These are phyloP conservation scores for Trametes punicea DNA, from an alignment of 768 basidiomycete species.

Conservation along the genomic window DNA sequence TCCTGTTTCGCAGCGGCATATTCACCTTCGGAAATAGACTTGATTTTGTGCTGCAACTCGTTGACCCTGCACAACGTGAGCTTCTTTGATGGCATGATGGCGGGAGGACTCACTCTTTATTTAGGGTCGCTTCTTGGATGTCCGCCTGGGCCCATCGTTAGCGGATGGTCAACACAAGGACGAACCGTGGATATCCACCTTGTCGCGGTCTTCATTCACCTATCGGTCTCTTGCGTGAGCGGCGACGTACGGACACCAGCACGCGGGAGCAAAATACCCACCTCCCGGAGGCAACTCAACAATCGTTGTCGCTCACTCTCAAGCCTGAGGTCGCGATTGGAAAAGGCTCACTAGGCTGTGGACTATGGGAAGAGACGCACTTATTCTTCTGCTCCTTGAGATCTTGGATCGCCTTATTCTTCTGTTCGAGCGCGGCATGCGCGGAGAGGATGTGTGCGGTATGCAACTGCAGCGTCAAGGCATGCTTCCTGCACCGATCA, in stretches of 20 bases:
- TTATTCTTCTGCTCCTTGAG: constrained; percentile 82
- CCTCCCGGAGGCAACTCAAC: constrained; percentile 67
- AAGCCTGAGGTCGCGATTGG: constrained; percentile 41
- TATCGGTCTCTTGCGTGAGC: constrained; percentile 27
- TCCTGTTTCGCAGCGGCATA: constrained; percentile 72
- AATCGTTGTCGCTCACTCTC: constrained; percentile 74
- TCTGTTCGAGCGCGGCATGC: constrained; percentile 75
- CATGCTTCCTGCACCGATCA: constrained; percentile 61
- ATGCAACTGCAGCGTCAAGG: constrained; percentile 77
- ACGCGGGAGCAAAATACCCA: constrained; percentile 30
- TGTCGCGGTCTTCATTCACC: constrained; percentile 83
- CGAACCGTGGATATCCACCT: constrained; percentile 36
- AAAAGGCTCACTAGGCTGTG: not conserved
- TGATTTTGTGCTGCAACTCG: constrained; percentile 67
- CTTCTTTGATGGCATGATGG: not conserved
- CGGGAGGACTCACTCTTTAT: constrained; percentile 56
- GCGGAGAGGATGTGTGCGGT: constrained; percentile 86
- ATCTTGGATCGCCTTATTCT: constrained; percentile 75
- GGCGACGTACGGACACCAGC: constrained; percentile 9
- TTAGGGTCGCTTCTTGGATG: constrained; percentile 61
- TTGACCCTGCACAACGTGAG: constrained; percentile 43
- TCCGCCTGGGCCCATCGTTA: constrained; percentile 46
- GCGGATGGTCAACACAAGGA: not conserved
- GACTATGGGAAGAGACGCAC: constrained; percentile 39
- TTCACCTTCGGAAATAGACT: constrained; percentile 66